These are phyloP conservation scores for Fusarium redolens DNA, from an alignment of 2,329 filamentous ascomycete genomes.

Conservation along the genomic window DNA sequence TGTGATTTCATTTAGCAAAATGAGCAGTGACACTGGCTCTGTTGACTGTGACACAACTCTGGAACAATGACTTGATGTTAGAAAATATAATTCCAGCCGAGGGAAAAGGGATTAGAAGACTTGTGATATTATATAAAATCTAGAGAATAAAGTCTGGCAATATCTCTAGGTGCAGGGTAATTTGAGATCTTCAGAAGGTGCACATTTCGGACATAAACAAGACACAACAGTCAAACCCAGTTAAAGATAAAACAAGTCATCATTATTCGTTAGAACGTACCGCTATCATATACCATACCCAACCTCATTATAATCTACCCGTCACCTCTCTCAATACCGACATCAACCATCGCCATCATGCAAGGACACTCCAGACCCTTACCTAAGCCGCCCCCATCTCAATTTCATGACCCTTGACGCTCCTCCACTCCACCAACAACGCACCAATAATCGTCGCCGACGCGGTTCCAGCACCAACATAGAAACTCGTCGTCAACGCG, in stretches of 20 bases:
- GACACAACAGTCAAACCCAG: background rate
- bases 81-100: rapidly evolving
- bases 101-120: rapidly evolving
- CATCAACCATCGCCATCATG: background rate
- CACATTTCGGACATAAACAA: background rate
- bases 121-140: rapidly evolving
- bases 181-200: background rate
- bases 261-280: background rate
- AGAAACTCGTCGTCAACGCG: constrained; percentile 56
- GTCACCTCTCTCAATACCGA: background rate
- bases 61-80: rapidly evolving
- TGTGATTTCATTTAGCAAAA: too few species aligned
- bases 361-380: background rate
- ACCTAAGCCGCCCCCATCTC: constrained; percentile 45
- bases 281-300: background rate
- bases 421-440: constrained; percentile 64
- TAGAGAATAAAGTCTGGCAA: background rate
- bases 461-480: constrained; percentile 57
- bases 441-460: constrained; percentile 57
- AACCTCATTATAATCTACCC: background rate
- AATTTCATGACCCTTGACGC: constrained; percentile 65
- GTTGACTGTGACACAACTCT: rapidly evolving
- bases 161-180: background rate
- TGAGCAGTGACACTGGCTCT: rapidly evolving
- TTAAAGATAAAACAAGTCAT: background rate